phyloP scores from a whole-genome alignment of 2,329 filamentous ascomycete genomes.

The Hysterium pulicare region DNA sequence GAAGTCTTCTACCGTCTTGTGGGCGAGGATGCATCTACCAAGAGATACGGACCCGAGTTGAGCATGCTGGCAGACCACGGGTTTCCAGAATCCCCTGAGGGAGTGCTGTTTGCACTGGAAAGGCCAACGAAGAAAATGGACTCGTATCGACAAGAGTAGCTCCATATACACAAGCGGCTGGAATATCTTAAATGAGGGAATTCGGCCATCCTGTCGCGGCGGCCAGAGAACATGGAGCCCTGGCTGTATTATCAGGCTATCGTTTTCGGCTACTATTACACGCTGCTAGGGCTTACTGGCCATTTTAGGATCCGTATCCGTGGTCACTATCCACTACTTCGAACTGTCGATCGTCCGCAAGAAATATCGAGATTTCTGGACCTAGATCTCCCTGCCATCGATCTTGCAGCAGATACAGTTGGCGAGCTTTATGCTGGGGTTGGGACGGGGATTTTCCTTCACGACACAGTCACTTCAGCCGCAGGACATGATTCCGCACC shows the following conservation, averaged over 20 bases:
- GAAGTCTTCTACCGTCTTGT: background rate
- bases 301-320: background rate
- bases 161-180: background rate
- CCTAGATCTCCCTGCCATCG: background rate
- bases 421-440: background rate
- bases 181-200: background rate
- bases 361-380: background rate
- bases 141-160: background rate
- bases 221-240: background rate
- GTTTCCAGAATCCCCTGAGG: background rate
- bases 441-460: background rate
- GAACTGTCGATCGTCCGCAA: background rate
- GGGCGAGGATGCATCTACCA: background rate
- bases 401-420: background rate
- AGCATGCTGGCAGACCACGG: background rate
- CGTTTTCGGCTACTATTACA: background rate
- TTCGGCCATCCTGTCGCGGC: too few relatives aligned
- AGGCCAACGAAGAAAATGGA: background rate
- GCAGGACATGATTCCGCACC: background rate
- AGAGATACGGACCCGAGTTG: background rate
- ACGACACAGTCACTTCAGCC: background rate
- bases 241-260: background rate
- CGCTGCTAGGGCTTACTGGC: background rate
- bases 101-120: background rate
- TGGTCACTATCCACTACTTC: background rate